A percentile compares a stretch with the other conserved stretches of the same genome.
Evolutionary conservation across 2,329 filamentous ascomycete genomes (phyloP).

Genomic region (Colletotrichum tabaci): DNA sequence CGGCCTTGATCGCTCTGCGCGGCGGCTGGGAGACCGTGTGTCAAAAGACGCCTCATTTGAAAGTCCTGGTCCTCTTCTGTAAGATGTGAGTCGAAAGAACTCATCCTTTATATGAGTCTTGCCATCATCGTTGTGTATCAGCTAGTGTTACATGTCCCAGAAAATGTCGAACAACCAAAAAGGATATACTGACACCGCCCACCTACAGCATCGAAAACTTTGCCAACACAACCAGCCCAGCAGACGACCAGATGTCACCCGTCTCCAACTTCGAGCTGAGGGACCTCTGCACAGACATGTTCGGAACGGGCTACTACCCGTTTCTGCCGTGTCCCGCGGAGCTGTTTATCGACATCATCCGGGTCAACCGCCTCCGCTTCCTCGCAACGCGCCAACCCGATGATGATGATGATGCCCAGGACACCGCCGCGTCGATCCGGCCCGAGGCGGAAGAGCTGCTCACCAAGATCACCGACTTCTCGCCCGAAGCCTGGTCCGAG

Average conservation of each 20-base stretch:
- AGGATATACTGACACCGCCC: conserved; percentile 6
- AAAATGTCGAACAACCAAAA: too few relatives aligned
- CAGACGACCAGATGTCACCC: conserved; percentile 49
- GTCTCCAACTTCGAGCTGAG: conserved; percentile 43
- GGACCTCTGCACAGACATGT: conserved; percentile 49
- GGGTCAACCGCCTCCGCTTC: conserved; percentile 54
- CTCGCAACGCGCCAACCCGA: conserved; percentile 35
- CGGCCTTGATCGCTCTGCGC: conserved; percentile 31
- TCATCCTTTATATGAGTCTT: too few relatives aligned
- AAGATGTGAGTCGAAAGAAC: conserved; percentile 17
- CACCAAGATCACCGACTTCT: conserved; percentile 48
- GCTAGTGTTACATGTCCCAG: too few relatives aligned
- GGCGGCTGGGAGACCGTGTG: conserved; percentile 29
- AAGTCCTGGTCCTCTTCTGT: conserved; percentile 2
- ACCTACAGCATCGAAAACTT: conserved; percentile 50
- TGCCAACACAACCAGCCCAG: conserved; percentile 55
- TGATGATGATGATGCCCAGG: conserved; percentile 2
- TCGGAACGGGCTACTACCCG: conserved; percentile 41
- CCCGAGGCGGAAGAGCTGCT: conserved; percentile 23
- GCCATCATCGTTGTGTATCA: too few relatives aligned
- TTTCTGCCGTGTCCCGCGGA: conserved; percentile 51
- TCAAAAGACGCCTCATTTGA: background rate
- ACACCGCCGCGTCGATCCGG: conserved; percentile 32
- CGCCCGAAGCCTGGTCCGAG: conserved; percentile 50
- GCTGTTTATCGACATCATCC: conserved; percentile 52